These are phyloP conservation scores for Pyricularia sp. DNA, from an alignment of 2,329 filamentous ascomycete species.

Conservation along the genomic window DNA sequence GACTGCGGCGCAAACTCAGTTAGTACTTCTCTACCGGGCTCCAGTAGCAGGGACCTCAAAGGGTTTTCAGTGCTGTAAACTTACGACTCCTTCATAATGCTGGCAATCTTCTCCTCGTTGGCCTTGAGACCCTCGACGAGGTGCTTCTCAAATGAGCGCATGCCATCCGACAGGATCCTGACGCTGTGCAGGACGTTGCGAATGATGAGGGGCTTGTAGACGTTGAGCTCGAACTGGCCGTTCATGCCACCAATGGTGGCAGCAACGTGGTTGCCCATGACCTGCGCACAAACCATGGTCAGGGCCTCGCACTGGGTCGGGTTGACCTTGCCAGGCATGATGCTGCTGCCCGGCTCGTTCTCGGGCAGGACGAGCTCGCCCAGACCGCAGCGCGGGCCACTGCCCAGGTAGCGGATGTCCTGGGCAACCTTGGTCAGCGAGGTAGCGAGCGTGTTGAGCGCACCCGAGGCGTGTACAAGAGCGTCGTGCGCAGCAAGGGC, in stretches of 20 bases:
- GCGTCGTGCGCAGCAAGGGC: slow-evolving; percentile 92
- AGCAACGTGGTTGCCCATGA: slow-evolving; percentile 94
- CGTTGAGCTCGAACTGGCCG: slow-evolving; percentile 97
- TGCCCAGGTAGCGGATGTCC: slow-evolving; percentile 94
- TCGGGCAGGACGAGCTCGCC: slow-evolving; percentile 90
- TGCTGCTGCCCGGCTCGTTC: slow-evolving; percentile 95
- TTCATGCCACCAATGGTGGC: slow-evolving; percentile 92
- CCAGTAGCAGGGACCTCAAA: neutral
- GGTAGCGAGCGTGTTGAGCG: slow-evolving; percentile 82
- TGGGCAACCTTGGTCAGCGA: slow-evolving; percentile 98
- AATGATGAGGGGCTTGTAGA: slow-evolving; percentile 97
- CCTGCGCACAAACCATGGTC: slow-evolving; percentile 96
- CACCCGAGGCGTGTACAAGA: slow-evolving; percentile 86
- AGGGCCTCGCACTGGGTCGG: slow-evolving; percentile 96
- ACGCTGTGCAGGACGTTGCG: slow-evolving; percentile 89
- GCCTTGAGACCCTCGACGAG: slow-evolving; percentile 80
- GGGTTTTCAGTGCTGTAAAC: slow-evolving; percentile 18
- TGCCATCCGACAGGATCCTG: slow-evolving; percentile 80
- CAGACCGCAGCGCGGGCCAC: slow-evolving; percentile 88
- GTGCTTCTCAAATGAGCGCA: slow-evolving; percentile 93
- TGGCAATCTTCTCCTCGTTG: slow-evolving; percentile 85
- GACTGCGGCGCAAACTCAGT: slow-evolving; percentile 36
- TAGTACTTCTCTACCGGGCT: neutral
- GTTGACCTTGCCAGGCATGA: slow-evolving; percentile 99
- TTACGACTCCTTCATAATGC: slow-evolving; percentile 90